Evolutionary conservation across 2,329 filamentous ascomycete species (phyloP).

Genomic region (Epichloe sylvatica): DNA sequence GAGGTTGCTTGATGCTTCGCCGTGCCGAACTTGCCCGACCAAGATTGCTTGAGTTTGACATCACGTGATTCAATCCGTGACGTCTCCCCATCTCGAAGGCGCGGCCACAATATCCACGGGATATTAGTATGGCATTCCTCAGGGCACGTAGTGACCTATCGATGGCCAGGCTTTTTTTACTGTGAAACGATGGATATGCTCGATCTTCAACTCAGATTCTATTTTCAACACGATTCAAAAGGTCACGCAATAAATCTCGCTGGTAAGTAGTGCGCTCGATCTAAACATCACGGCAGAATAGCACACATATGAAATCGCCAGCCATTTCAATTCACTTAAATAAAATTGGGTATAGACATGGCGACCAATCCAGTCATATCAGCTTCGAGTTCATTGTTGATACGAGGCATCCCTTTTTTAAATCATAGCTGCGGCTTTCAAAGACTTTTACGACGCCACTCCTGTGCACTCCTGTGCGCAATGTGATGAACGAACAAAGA

Average conservation of each 20-base stretch:
- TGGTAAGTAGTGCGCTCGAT: background rate
- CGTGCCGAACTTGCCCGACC: constrained; percentile 28
- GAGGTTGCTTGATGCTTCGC: constrained; percentile 31
- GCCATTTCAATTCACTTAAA: background rate
- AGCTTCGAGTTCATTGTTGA: background rate
- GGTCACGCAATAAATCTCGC: background rate
- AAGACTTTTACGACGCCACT: constrained; percentile 18
- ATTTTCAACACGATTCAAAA: no score
- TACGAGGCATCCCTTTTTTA: background rate
- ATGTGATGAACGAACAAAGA: constrained; percentile 8
- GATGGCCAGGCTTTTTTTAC: background rate
- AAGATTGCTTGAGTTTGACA: constrained; percentile 13
- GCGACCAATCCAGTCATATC: background rate
- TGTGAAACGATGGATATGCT: background rate
- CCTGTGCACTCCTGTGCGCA: constrained; percentile 13
- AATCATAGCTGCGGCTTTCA: constrained; percentile 5
- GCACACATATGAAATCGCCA: background rate
- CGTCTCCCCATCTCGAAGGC: background rate
- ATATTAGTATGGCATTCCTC: background rate
- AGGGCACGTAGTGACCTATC: background rate
- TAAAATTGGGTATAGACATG: background rate
- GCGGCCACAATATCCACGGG: background rate
- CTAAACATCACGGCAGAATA: background rate
- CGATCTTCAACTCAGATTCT: background rate
- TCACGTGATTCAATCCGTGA: constrained; percentile 20